Conservation (phyloP, 1,284 basidiomycete species). For the Ganoderma lucidum region DNA sequence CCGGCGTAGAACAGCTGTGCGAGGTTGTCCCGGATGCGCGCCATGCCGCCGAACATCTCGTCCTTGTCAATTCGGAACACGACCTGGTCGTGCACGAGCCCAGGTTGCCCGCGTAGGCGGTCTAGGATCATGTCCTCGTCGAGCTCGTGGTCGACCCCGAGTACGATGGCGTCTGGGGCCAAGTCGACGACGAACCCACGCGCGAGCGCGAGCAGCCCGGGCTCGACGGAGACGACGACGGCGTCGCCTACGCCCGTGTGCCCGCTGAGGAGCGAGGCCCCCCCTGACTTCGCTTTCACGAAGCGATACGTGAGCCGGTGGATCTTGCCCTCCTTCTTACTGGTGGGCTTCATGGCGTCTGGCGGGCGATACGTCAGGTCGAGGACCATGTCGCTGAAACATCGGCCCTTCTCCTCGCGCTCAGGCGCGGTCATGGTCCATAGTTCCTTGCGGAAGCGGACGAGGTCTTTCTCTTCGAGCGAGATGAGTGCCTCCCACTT, state of each 20-base stretch:
- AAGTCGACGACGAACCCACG: constrained; percentile 87
- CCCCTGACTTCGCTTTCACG: constrained; percentile 42
- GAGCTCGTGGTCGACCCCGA: constrained; percentile 88
- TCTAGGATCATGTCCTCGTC: constrained; percentile 59
- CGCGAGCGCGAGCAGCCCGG: constrained; percentile 83
- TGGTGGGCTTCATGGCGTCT: constrained; percentile 29
- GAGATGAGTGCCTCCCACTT: constrained; percentile 91
- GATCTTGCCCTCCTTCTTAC: constrained; percentile 51
- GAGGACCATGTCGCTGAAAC: constrained; percentile 83
- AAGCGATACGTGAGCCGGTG: constrained; percentile 73
- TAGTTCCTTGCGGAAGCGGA: constrained; percentile 87
- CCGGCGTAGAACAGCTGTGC: constrained; percentile 89
- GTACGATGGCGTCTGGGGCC: constrained; percentile 65
- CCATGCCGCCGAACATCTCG: constrained; percentile 89
- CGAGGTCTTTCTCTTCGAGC: constrained; percentile 89
- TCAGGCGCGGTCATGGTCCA: constrained; percentile 91
- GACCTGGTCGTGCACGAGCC: constrained; percentile 39
- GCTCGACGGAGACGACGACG: constrained; percentile 86
- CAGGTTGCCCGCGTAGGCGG: constrained; percentile 43
- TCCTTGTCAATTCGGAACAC: constrained; percentile 95
- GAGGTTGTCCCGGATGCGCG: constrained; percentile 89
- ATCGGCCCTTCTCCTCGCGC: constrained; percentile 83
- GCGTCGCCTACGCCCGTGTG: constrained; percentile 85
- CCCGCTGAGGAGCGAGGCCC: constrained; percentile 73
- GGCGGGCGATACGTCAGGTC: constrained; percentile 45